Conservation (phyloP, 1,284 basidiomycete species). For the Pseudozyma sp. region DNA sequence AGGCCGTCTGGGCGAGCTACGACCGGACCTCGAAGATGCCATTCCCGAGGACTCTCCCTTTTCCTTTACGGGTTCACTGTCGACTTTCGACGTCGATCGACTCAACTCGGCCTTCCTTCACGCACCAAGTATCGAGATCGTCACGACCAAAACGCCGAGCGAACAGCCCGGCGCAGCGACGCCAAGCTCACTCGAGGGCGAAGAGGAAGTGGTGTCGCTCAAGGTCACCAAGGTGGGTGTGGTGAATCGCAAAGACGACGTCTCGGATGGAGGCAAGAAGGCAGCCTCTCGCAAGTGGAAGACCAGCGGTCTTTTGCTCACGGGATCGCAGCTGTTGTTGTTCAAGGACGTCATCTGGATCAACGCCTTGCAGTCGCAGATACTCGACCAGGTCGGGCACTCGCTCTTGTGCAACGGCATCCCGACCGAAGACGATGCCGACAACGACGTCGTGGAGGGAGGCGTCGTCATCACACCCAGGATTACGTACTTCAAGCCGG, state of each 20-base stretch:
- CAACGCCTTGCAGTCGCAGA: constrained; percentile 73
- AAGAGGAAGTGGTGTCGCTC: constrained; percentile 71
- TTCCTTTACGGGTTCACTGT: constrained; percentile 47
- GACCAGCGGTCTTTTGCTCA: constrained; percentile 85
- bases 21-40: constrained; percentile 54
- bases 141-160: constrained; percentile 31
- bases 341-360: constrained; percentile 86
- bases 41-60: constrained; percentile 60
- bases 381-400: constrained; percentile 66
- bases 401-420: constrained; percentile 48
- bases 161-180: constrained; percentile 21
- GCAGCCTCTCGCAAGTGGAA: constrained; percentile 86
- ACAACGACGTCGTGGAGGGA: constrained; percentile 31
- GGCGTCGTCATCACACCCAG: constrained; percentile 72
- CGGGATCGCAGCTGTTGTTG: constrained; percentile 89
- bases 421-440: constrained; percentile 12
- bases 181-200: constrained; percentile 5
- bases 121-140: constrained; percentile 63
- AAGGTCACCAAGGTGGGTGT: constrained; percentile 85
- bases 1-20: constrained; percentile 79
- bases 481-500: constrained; percentile 79
- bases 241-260: constrained; percentile 80
- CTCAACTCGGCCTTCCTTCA: constrained; percentile 53
- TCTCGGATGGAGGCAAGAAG: constrained; percentile 80
- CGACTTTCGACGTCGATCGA: constrained; percentile 38